Conservation (phyloP, 164 flowering plant species). For the Magnolia officinalis region DNA sequence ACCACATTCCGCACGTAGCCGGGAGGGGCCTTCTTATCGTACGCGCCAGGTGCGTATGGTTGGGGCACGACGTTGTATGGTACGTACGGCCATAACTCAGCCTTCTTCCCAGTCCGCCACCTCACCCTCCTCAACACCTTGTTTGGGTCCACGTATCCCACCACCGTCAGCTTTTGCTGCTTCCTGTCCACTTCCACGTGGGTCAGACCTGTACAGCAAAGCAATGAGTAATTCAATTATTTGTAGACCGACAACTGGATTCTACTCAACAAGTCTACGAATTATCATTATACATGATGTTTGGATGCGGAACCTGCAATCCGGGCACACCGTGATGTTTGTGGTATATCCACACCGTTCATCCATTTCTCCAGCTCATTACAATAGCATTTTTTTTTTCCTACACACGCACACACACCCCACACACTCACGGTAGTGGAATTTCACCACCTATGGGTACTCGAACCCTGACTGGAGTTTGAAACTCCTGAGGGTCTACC, state of each 20-base stretch:
- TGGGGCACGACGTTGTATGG: conserved; percentile 79
- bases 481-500: too few relatives aligned
- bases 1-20: conserved; percentile 68
- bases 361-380: too few relatives aligned
- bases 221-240: neutral
- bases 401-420: too few relatives aligned
- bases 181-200: conserved; percentile 60
- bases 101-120: conserved; percentile 78
- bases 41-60: conserved; percentile 81
- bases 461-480: too few relatives aligned
- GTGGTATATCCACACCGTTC: too few relatives aligned
- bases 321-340: too few relatives aligned
- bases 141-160: conserved; percentile 73
- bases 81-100: conserved; percentile 92
- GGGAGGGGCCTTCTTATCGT: conserved; percentile 87
- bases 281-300: too few relatives aligned
- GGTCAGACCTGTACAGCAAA: conserved; percentile 42
- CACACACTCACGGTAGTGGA: too few relatives aligned
- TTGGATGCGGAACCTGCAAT: too few relatives aligned
- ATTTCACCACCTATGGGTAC: too few relatives aligned
- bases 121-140: conserved; percentile 66
- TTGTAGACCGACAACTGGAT: neutral
- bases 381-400: too few relatives aligned
- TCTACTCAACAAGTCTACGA: neutral
- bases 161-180: conserved; percentile 69